Conservation (phyloP, 78 protist species). For the Tieghemostelium lacteum region DNA sequence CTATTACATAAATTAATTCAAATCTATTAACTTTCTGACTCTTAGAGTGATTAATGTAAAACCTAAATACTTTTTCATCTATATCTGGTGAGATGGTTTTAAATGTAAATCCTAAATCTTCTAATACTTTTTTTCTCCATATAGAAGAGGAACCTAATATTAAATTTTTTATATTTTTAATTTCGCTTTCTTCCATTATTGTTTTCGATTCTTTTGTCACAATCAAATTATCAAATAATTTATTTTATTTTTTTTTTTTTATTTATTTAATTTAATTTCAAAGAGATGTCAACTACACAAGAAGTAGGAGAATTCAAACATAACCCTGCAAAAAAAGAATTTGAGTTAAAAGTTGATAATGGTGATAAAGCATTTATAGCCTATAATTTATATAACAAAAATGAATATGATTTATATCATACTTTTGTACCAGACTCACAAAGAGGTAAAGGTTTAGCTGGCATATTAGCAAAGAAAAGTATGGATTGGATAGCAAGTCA, state of each 20-base stretch:
- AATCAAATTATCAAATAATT: no score
- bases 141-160: constrained; percentile 73
- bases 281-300: no score
- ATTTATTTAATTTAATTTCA: no score
- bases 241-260: no score
- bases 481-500: not conserved
- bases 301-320: no score
- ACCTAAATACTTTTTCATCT: constrained; percentile 63
- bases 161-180: not conserved
- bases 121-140: constrained; percentile 75
- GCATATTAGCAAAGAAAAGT: not conserved
- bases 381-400: not conserved
- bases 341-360: constrained; percentile 1
- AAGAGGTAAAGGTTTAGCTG: constrained; percentile 6
- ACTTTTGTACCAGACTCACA: constrained; percentile 7
- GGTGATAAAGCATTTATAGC: not conserved
- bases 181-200: not conserved
- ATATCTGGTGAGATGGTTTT: constrained; percentile 84
- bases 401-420: not conserved
- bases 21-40: not conserved
- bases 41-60: not conserved
- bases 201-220: no score
- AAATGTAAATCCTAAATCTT: constrained; percentile 43
- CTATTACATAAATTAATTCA: not conserved
- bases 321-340: no score